phyloP scores from a whole-genome alignment of 768 basidiomycete species.

The Pluteus cervinus region DNA sequence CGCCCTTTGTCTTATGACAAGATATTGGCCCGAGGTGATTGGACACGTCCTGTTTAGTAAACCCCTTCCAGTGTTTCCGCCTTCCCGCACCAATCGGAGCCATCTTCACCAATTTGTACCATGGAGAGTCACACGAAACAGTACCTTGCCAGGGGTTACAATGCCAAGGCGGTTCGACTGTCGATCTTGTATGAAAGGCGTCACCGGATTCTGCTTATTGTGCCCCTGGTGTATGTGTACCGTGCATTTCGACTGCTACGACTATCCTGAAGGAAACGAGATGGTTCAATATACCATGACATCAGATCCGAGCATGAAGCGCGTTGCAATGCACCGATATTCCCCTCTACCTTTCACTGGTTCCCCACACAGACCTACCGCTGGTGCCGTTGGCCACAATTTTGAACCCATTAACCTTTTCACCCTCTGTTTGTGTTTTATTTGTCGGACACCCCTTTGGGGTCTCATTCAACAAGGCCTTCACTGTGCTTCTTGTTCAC shows the following conservation, averaged over 20 bases:
- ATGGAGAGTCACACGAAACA: constrained; percentile 45
- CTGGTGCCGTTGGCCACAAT: constrained; percentile 34
- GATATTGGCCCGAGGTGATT: constrained; percentile 61
- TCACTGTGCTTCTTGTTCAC: constrained; percentile 55
- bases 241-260: constrained; percentile 78
- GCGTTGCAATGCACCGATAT: constrained; percentile 58
- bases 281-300: constrained; percentile 45
- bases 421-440: constrained; percentile 63
- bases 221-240: constrained; percentile 67
- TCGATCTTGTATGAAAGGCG: constrained; percentile 43
- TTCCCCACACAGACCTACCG: constrained; percentile 9
- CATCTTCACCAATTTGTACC: constrained; percentile 56
- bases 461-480: constrained; percentile 58
- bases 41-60: constrained; percentile 63
- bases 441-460: constrained; percentile 71
- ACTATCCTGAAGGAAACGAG: constrained; percentile 58
- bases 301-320: constrained; percentile 41
- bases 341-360: constrained; percentile 24
- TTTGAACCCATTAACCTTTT: constrained; percentile 64
- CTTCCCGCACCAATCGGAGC: not conserved
- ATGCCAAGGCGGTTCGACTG: constrained; percentile 41
- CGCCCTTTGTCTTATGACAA: constrained; percentile 50
- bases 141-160: constrained; percentile 19
- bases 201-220: constrained; percentile 64
- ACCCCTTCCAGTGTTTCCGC: constrained; percentile 31